Evolutionary conservation across 495 filamentous ascomycete species (phyloP), one percentile per base, ranked within the genome.

Genomic region (Penicillium riverlandense): DNA sequence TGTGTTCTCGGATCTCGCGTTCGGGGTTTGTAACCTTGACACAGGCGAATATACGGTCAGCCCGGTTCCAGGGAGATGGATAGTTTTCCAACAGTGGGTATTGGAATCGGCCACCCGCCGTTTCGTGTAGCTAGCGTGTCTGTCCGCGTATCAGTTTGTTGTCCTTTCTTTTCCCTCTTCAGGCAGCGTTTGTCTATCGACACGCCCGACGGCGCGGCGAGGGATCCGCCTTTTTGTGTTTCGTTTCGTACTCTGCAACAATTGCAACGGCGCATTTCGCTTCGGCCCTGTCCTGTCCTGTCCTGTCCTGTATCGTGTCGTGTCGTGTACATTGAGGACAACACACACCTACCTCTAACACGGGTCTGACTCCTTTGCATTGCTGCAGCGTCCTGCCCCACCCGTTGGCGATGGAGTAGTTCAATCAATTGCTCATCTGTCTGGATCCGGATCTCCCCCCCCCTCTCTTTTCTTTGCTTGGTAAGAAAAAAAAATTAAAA

Each of bases 381-480:
- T 22, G 22, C 22, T 22, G 22, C 47, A 46, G 49, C 48, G 45
- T 42, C 39, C 32, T 48, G 50, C 57, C 57, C 57, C 57, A 57
- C 57, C 48, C 29, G 45, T 52, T 57, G 45, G 41, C 38, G n/a
- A 10, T 28, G 39, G 43, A 52, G 29, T 43, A 53, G 50, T 42
- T 45, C 29, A 47, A 22, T 2, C 22, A 22, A 22, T 22, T 22
- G 22, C 22, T 4, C 22, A 22, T 22, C 22, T 22, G 45, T 52
- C 45, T 52, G 47, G 44, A 16, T 43, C 50, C 37, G 37, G 37
- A 36, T 6, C 30, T 16, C 43, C 35, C 27, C 36, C 41, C 38
- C 35, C 32, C 40, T 37, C 42, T 48, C 45, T 51, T 51, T 47
- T 46, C 37, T 30, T 42, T 38, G 54, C 47, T 50, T 39, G 35